A percentile compares a stretch with the other conserved stretches of the same genome.
Evolutionary conservation across 805 yeast species (phyloP).

Genomic region (Candida pseudoglaebosa): DNA sequence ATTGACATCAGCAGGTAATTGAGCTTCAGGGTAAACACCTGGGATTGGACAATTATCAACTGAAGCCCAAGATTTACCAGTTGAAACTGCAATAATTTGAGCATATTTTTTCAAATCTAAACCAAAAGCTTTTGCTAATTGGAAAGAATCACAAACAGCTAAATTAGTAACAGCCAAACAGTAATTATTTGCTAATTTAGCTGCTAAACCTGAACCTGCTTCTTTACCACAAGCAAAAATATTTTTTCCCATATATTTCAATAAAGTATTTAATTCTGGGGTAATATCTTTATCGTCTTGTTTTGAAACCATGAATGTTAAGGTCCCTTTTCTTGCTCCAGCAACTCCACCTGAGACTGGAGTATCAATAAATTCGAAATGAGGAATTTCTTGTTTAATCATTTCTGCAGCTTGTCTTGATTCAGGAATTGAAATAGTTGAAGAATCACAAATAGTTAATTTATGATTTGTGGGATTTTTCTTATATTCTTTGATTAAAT

Average conservation of each 20-base stretch:
- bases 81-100: slow-evolving; percentile 46
- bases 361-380: slow-evolving; percentile 47
- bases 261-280: slow-evolving; percentile 25
- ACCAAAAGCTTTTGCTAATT: slow-evolving; percentile 46
- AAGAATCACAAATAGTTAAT: slow-evolving; percentile 42
- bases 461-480: slow-evolving; percentile 14
- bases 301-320: slow-evolving; percentile 51
- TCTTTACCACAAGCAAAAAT: slow-evolving; percentile 46
- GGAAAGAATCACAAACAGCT: slow-evolving; percentile 54
- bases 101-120: slow-evolving; percentile 45
- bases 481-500: slow-evolving; percentile 32
- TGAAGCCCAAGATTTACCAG: slow-evolving; percentile 54
- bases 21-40: slow-evolving; percentile 36
- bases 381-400: slow-evolving; percentile 28
- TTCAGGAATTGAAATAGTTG: slow-evolving; percentile 49
- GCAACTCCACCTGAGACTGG: slow-evolving; percentile 56
- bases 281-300: slow-evolving; percentile 23
- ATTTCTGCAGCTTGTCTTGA: slow-evolving; percentile 36
- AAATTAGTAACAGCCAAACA: slow-evolving; percentile 50
- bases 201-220: slow-evolving; percentile 52
- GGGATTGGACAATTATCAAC: slow-evolving; percentile 53
- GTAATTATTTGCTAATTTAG: slow-evolving; percentile 52
- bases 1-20: slow-evolving; percentile 42
- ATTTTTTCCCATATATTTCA: slow-evolving; percentile 44
- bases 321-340: slow-evolving; percentile 49